Conservation (phyloP, 768 basidiomycete species). For the Hortiboletus campestris region DNA sequence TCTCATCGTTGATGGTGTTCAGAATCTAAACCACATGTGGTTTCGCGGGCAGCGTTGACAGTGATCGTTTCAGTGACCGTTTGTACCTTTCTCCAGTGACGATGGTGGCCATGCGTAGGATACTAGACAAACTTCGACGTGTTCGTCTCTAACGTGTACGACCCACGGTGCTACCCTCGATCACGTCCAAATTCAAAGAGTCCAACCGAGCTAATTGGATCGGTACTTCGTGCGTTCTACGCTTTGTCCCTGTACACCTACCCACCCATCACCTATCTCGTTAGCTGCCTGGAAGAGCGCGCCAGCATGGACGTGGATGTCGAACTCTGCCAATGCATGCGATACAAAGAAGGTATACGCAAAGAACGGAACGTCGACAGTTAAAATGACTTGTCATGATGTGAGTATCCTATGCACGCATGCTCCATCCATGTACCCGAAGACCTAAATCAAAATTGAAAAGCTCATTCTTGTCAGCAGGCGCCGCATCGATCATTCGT, state of each 20-base stretch:
- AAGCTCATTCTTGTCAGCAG: too few species aligned
- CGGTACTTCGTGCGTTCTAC: slow-evolving; percentile 21
- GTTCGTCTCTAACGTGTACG: background rate
- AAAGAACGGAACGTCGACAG: too few species aligned
- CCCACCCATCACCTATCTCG: background rate
- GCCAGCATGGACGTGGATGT: too few species aligned
- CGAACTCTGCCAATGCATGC: too few species aligned
- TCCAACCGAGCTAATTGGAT: slow-evolving; percentile 29
- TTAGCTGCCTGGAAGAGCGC: slow-evolving; percentile 1
- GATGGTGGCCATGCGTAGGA: slow-evolving; percentile 24
- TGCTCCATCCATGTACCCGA: too few species aligned
- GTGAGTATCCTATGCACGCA: too few species aligned
- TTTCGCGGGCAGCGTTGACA: background rate
- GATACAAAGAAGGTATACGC: too few species aligned
- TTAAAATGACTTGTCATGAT: too few species aligned
- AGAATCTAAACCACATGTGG: slow-evolving; percentile 5
- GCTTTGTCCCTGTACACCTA: background rate
- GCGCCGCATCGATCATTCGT: too few species aligned
- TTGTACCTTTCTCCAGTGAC: slow-evolving; percentile 10
- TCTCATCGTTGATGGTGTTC: background rate
- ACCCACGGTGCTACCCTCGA: slow-evolving; percentile 10
- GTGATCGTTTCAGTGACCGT: background rate
- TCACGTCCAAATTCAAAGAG: slow-evolving; percentile 24
- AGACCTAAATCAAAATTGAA: too few species aligned
- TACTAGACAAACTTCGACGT: background rate